Conservation (phyloP, 179 eudicot species). For the Silene vulgaris region DNA sequence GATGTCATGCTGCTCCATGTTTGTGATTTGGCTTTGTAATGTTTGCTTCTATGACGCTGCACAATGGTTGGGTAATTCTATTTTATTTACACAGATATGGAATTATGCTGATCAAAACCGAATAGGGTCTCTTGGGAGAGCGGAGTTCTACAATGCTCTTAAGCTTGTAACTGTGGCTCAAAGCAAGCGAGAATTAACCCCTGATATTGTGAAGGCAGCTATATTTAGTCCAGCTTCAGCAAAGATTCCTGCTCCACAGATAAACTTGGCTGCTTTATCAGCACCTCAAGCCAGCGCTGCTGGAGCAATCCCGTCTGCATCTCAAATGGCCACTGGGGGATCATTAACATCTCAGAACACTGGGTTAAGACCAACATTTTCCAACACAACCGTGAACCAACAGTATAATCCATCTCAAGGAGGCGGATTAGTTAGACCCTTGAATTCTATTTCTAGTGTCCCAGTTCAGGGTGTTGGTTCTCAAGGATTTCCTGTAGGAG, state of each 20-base stretch:
- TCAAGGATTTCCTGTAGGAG: constrained; percentile 46
- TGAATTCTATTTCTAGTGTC: constrained; percentile 40
- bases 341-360: constrained; percentile 37
- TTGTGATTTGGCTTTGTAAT: not conserved
- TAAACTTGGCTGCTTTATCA: constrained; percentile 45
- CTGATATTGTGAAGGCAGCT: constrained; percentile 87
- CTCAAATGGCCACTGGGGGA: constrained; percentile 29
- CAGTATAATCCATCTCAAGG: constrained; percentile 51
- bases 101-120: constrained; percentile 73
- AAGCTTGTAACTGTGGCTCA: constrained; percentile 97
- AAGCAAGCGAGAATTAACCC: constrained; percentile 74
- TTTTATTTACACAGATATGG: constrained; percentile 62
- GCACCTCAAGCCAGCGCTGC: constrained; percentile 44
- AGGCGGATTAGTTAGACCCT: constrained; percentile 52
- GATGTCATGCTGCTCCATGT: not conserved
- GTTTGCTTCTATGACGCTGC: not conserved
- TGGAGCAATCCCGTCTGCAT: constrained; percentile 26
- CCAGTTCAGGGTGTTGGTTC: constrained; percentile 42
- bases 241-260: constrained; percentile 88
- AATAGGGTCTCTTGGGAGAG: constrained; percentile 73
- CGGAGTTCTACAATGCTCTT: constrained; percentile 90
- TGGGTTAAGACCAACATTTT: constrained; percentile 39
- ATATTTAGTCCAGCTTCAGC: constrained; percentile 82
- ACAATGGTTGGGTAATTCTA: not conserved
- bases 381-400: constrained; percentile 44